phyloP scores from a whole-genome alignment of 768 basidiomycete genomes.

The Lentinus brumalis region DNA sequence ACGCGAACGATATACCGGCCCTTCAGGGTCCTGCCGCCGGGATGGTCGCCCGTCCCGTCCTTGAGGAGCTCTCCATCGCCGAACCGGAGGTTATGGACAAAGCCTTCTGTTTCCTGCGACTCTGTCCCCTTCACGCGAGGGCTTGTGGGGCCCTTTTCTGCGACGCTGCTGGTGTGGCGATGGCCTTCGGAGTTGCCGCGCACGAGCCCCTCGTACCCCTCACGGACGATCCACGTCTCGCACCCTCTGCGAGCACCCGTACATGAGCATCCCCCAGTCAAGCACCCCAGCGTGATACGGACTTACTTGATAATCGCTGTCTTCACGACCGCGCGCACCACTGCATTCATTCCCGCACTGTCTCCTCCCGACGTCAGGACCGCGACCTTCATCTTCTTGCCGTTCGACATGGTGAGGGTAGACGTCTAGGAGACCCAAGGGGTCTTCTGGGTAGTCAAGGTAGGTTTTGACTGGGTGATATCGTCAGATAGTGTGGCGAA shows the following conservation, averaged over 20 bases:
- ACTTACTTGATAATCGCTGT: slow-evolving; percentile 85
- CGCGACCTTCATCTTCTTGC: slow-evolving; percentile 75
- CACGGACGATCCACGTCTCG: slow-evolving; percentile 94
- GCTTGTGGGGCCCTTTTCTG: slow-evolving; percentile 27
- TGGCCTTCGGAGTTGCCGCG: slow-evolving; percentile 70
- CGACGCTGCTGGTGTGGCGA: slow-evolving; percentile 23
- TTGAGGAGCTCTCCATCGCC: slow-evolving; percentile 77
- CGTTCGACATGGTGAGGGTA: slow-evolving; percentile 1
- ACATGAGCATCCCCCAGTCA: not conserved
- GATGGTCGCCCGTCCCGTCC: slow-evolving; percentile 80
- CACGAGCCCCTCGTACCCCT: slow-evolving; percentile 98
- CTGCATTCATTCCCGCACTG: slow-evolving; percentile 97
- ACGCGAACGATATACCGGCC: slow-evolving; percentile 93
- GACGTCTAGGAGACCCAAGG: not conserved
- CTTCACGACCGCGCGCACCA: slow-evolving; percentile 91
- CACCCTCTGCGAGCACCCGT: slow-evolving; percentile 67
- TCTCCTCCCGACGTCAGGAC: slow-evolving; percentile 96
- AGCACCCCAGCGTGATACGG: not conserved
- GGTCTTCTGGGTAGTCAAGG: not conserved
- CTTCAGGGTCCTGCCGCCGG: slow-evolving; percentile 71
- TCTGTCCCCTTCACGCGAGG: slow-evolving; percentile 23
- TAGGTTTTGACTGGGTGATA: not conserved
- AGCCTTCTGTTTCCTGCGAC: slow-evolving; percentile 30
- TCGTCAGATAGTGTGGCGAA: not conserved
- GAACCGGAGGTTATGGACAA: slow-evolving; percentile 78